These are phyloP conservation scores for Fomitopsis betulina DNA, from an alignment of 1,284 basidiomycete genomes.

Conservation along the genomic window DNA sequence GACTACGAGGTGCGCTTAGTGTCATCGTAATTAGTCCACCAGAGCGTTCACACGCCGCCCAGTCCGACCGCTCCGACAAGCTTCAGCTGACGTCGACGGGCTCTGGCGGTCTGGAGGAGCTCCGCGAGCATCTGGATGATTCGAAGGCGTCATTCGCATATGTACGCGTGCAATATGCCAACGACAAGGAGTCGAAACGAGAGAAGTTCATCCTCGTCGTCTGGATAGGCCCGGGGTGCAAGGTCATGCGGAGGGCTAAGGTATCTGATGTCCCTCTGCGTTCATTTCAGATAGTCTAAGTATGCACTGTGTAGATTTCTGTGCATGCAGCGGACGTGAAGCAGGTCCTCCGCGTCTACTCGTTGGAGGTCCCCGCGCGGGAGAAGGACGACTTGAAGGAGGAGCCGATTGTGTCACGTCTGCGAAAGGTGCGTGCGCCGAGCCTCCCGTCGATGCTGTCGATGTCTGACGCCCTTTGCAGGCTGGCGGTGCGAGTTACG, in stretches of 20 bases:
- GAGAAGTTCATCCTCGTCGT: conserved; percentile 89
- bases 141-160: conserved; percentile 80
- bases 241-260: conserved; percentile 89
- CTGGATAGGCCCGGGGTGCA: conserved; percentile 85
- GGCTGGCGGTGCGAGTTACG: conserved; percentile 81
- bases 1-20: conserved; percentile 71
- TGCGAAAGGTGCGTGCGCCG: conserved; percentile 64
- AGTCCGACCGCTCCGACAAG: conserved; percentile 83
- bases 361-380: conserved; percentile 81
- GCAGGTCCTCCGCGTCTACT: conserved; percentile 70
- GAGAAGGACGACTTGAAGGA: conserved; percentile 81
- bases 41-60: neutral
- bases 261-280: conserved; percentile 31
- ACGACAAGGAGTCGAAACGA: conserved; percentile 81
- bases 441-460: neutral
- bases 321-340: conserved; percentile 88
- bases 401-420: conserved; percentile 66
- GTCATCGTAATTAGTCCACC: neutral
- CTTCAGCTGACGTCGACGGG: conserved; percentile 75
- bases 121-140: conserved; percentile 71
- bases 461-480: conserved; percentile 23
- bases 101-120: conserved; percentile 72
- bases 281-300: neutral
- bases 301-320: conserved; percentile 57
- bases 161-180: conserved; percentile 78